Evolutionary conservation across 495 filamentous ascomycete genomes (phyloP).

Genomic region (Saxophila tyrrhenica): DNA sequence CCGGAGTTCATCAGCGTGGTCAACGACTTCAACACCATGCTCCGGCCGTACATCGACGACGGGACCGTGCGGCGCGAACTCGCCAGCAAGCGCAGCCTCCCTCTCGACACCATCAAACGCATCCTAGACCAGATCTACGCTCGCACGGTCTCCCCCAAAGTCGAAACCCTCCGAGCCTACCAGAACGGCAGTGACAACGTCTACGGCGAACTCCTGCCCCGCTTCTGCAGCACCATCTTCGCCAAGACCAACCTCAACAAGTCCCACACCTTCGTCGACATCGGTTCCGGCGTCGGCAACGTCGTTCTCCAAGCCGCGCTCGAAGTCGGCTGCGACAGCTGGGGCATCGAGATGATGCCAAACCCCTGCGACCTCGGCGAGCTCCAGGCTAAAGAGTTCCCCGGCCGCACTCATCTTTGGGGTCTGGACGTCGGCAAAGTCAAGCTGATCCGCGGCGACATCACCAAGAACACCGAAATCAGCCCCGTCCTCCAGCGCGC

Average conservation of each 20-base stretch:
- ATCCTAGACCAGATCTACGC: conserved; percentile 84
- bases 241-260: conserved; percentile 66
- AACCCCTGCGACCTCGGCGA: conserved; percentile 24
- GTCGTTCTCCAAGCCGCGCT: conserved; percentile 90
- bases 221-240: conserved; percentile 70
- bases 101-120: conserved; percentile 58
- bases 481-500: conserved; percentile 62
- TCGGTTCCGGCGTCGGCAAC: conserved; percentile 91
- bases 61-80: conserved; percentile 62
- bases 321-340: conserved; percentile 86
- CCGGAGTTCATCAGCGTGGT: conserved; percentile 57
- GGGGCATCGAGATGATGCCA: conserved; percentile 87
- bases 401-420: conserved; percentile 75
- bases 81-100: conserved; percentile 50
- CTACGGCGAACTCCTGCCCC: conserved; percentile 83
- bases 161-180: conserved; percentile 69
- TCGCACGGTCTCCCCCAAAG: conserved; percentile 80
- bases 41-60: conserved; percentile 26
- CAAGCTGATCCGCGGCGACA: conserved; percentile 73
- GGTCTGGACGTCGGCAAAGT: conserved; percentile 69
- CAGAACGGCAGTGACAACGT: conserved; percentile 81
- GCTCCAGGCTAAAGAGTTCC: conserved; percentile 50
- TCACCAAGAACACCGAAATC: conserved; percentile 62
- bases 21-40: conserved; percentile 56
- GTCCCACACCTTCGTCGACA: conserved; percentile 77